phyloP scores from a whole-genome alignment of 2,329 filamentous ascomycete species.

The Setomelanomma holmii region DNA sequence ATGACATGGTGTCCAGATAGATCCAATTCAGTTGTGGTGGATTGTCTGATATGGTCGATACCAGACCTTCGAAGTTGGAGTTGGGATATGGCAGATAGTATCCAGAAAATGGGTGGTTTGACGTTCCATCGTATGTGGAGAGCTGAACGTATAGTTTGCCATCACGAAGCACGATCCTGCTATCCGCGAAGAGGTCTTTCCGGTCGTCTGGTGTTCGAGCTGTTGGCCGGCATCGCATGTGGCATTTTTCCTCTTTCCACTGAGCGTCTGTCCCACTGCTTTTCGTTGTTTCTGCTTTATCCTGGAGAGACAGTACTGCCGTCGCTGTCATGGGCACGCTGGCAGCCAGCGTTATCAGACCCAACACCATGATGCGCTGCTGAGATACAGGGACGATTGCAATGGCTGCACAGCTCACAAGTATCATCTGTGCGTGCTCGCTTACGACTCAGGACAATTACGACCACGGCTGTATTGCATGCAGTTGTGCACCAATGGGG shows the following conservation, averaged over 20 bases:
- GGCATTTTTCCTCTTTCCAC: slow-evolving; percentile 30
- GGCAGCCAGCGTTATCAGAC: slow-evolving; percentile 19
- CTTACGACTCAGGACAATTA: background rate
- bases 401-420: background rate
- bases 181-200: slow-evolving; percentile 22
- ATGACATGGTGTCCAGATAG: slow-evolving; percentile 64
- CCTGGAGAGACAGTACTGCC: slow-evolving; percentile 27
- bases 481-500: slow-evolving; percentile 3
- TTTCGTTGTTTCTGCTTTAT: slow-evolving; percentile 25
- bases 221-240: slow-evolving; percentile 26
- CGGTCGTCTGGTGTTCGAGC: slow-evolving; percentile 22
- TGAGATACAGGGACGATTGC: background rate
- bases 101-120: slow-evolving; percentile 54
- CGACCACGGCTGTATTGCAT: background rate
- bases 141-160: slow-evolving; percentile 29
- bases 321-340: slow-evolving; percentile 27
- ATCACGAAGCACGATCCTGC: slow-evolving; percentile 21
- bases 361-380: slow-evolving; percentile 17
- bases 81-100: slow-evolving; percentile 58
- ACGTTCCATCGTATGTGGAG: slow-evolving; percentile 20
- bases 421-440: background rate
- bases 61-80: slow-evolving; percentile 53
- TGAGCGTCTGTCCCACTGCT: slow-evolving; percentile 18
- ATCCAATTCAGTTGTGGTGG: slow-evolving; percentile 74
- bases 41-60: slow-evolving; percentile 55